Base-by-base conservation (phyloP, 208 protist genomes). In the Angomonas deanei region DNA sequence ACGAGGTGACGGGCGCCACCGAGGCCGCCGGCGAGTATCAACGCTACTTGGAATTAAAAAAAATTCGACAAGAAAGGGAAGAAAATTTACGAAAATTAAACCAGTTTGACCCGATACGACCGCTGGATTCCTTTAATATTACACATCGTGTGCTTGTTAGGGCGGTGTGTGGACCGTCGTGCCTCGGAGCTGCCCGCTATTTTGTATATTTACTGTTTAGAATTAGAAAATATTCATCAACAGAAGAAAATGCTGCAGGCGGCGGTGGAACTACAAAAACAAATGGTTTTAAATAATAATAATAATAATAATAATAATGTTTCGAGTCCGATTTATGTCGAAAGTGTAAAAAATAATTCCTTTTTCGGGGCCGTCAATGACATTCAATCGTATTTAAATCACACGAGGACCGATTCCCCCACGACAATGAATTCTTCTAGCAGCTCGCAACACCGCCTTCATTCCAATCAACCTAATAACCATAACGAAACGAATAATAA, bases 131-230 rank as follows among this genome's bases (percentile, higher is more conserved):
- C 64, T 91, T 91, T 67, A 84, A 84, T 58, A 70, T 85, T 42
- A 87, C 80, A 0, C 86, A 93, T 60, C 66, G 73, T 13, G 53
- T 66, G 1, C n/a, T 49, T 93, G 39, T 69, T 93, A 15, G 87
- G 87, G 1, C 80, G 87, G 10, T 93, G 87, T 66, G 90, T 81
- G 77, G 81, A 89, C 58, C 76, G 76, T 15, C 81, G 78, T 2
- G 58, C 52, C n/a, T 48, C 75, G 33, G 78, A 90, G 74, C 42
- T 83, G 17, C 47, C 70, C 19, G 67, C 74, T 0, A 70, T 81
- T 11, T 69, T 66, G 30, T 74, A 84, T 21, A 64, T 79, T 4
- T 58, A 80, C 66, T 48, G 61, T 23, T 31, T 82, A 15, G 66
- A 68, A 21, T 42, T 56, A 26, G 66, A 47, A 21, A 32, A 56